Evolutionary conservation across 371 early-diverging fungal genomes (phyloP).

Genomic region (Mucor mucedo): DNA sequence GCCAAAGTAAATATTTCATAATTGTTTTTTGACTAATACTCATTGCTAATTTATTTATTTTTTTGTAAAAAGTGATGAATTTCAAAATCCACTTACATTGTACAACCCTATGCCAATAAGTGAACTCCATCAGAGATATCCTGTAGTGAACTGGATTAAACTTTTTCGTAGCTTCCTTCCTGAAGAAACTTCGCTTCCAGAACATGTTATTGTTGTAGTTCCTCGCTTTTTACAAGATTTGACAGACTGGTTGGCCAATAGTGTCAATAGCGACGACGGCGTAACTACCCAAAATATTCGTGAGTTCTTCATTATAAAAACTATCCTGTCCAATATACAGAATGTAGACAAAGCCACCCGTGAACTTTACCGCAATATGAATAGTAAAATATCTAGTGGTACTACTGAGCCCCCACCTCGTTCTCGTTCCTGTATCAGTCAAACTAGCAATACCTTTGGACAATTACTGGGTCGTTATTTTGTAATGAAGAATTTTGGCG

Average conservation of each 20-base stretch:
- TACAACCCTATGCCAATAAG: constrained; percentile 57
- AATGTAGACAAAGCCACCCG: constrained; percentile 26
- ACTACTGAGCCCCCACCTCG: constrained; percentile 45
- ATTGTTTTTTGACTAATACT: no score
- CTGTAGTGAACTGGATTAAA: constrained; percentile 31
- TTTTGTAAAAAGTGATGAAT: constrained; percentile 29
- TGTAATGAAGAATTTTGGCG: constrained; percentile 51
- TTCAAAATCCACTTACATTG: constrained; percentile 48
- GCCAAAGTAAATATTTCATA: constrained; percentile 15
- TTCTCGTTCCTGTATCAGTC: constrained; percentile 48
- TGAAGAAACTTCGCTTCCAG: constrained; percentile 7
- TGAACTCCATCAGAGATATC: constrained; percentile 40
- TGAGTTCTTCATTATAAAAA: constrained; percentile 24
- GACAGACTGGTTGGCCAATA: constrained; percentile 15
- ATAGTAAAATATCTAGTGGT: constrained; percentile 35
- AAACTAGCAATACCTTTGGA: constrained; percentile 50
- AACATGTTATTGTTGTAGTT: constrained; percentile 10
- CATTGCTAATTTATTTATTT: background rate
- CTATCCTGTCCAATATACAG: constrained; percentile 14
- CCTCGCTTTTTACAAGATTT: constrained; percentile 18
- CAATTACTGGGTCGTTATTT: constrained; percentile 61
- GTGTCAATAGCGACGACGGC: constrained; percentile 1
- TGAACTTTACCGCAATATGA: constrained; percentile 21
- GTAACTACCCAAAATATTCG: constrained; percentile 12
- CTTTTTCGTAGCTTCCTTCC: constrained; percentile 14